These are phyloP conservation scores for Penicillium ucsense DNA, from an alignment of 495 filamentous ascomycete genomes.

Conservation along the genomic window DNA sequence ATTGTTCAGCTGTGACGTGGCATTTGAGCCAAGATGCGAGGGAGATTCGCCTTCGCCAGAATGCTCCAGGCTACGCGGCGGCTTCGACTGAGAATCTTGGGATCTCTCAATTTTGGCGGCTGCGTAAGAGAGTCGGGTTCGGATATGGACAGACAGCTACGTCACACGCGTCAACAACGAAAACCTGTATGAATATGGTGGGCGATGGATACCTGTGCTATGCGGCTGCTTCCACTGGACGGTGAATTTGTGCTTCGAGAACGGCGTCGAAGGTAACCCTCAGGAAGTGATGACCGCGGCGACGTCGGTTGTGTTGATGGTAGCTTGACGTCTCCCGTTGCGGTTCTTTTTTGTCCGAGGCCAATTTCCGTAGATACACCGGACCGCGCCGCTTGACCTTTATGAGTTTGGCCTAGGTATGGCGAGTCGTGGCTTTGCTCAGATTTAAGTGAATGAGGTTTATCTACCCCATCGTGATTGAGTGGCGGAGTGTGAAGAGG, in stretches of 20 bases:
- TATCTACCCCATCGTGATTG: conserved; percentile 4
- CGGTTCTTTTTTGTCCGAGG: conserved; percentile 50
- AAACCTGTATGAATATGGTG: too few relatives aligned
- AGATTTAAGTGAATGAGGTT: conserved; percentile 4
- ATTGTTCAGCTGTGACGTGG: conserved; percentile 4
- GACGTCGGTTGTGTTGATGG: conserved; percentile 25
- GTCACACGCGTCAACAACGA: too few relatives aligned
- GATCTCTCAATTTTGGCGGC: conserved; percentile 85
- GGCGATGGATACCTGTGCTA: conserved; percentile 54
- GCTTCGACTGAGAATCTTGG: conserved; percentile 61
- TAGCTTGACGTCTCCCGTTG: conserved; percentile 52
- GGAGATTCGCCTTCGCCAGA: neutral
- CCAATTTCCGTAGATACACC: conserved; percentile 6
- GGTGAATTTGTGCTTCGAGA: conserved; percentile 60
- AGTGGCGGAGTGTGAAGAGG: conserved; percentile 1
- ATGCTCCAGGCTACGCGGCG: too few relatives aligned
- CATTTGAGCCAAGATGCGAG: conserved; percentile 3
- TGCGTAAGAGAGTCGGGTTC: conserved; percentile 74
- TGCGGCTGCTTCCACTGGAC: conserved; percentile 47
- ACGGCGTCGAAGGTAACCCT: conserved; percentile 31
- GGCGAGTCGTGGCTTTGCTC: conserved; percentile 7
- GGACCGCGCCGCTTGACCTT: conserved; percentile 3
- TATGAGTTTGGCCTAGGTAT: conserved; percentile 5
- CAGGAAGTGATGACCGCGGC: conserved; percentile 24
- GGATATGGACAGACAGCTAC: conserved; percentile 67